These are phyloP conservation scores for Agroathelia rolfsii DNA, from an alignment of 1,284 basidiomycete genomes.

Conservation along the genomic window DNA sequence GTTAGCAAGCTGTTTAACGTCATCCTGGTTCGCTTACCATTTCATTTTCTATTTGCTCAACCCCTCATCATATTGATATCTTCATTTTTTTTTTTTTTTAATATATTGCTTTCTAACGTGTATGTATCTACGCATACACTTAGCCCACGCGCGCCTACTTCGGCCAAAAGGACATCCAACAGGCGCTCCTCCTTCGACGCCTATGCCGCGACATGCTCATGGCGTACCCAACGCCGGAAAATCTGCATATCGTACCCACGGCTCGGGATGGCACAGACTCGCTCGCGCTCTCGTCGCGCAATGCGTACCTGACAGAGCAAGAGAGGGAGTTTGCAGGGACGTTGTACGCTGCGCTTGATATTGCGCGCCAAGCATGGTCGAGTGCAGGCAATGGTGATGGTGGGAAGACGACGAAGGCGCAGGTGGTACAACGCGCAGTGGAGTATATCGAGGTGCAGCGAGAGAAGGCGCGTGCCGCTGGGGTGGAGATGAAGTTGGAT, in stretches of 20 bases:
- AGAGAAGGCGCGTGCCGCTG: conserved; percentile 23
- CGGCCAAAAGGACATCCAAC: conserved; percentile 98
- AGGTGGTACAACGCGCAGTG: conserved; percentile 36
- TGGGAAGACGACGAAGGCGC: conserved; percentile 42
- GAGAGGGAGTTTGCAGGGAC: conserved; percentile 66
- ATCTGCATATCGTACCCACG: conserved; percentile 79
- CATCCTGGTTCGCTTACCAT: conserved; percentile 50
- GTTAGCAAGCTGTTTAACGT: conserved; percentile 94
- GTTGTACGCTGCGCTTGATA: conserved; percentile 61
- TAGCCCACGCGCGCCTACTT: conserved; percentile 92
- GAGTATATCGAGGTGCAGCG: conserved; percentile 27
- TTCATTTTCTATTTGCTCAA: conserved; percentile 2
- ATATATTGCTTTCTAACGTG: neutral
- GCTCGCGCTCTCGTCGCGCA: conserved; percentile 87
- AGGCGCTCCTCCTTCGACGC: conserved; percentile 81
- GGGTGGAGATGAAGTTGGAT: conserved; percentile 60
- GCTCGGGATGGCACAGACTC: conserved; percentile 51
- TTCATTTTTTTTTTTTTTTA: neutral
- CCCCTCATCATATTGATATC: conserved; percentile 2
- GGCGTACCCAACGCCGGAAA: conserved; percentile 59
- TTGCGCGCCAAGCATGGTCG: conserved; percentile 49
- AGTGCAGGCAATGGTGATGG: too few relatives aligned
- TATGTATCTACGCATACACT: conserved; percentile 2
- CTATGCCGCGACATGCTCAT: conserved; percentile 78
- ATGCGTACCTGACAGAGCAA: conserved; percentile 66